phyloP scores from a whole-genome alignment of 2,329 filamentous ascomycete species.

The Ophiocordyceps camponoti-saundersi region DNA sequence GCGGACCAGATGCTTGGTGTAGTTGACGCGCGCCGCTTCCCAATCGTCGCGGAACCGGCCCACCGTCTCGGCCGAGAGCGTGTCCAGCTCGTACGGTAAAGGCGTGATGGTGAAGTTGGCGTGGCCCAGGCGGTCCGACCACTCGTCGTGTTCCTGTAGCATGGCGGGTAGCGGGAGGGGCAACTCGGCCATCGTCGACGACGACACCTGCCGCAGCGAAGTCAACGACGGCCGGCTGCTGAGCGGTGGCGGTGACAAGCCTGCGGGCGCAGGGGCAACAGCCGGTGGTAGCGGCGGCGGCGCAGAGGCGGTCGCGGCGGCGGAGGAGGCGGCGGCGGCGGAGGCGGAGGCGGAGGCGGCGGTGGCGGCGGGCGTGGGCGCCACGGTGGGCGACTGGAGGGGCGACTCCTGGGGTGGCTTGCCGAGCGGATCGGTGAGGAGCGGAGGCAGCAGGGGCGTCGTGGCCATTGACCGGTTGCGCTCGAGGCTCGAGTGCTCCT shows the following conservation, averaged over 20 bases:
- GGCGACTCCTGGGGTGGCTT: slow-evolving; percentile 54
- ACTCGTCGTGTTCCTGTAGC: slow-evolving; percentile 56
- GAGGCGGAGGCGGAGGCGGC: slow-evolving; percentile 21
- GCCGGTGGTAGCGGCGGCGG: no score
- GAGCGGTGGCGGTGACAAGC: slow-evolving; percentile 39
- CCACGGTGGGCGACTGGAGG: slow-evolving; percentile 58
- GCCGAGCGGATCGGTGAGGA: slow-evolving; percentile 44
- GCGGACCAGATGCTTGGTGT: slow-evolving; percentile 73
- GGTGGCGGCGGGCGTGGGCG: slow-evolving; percentile 1
- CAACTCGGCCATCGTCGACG: slow-evolving; percentile 32
- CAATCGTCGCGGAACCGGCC: slow-evolving; percentile 59
- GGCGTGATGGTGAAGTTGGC: slow-evolving; percentile 85
- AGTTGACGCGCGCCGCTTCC: slow-evolving; percentile 70
- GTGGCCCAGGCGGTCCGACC: slow-evolving; percentile 74
- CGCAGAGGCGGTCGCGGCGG: slow-evolving; percentile 27
- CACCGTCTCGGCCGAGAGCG: slow-evolving; percentile 37
- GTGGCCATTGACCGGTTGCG: slow-evolving; percentile 47
- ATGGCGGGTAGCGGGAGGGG: slow-evolving; percentile 45
- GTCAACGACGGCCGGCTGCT: slow-evolving; percentile 63
- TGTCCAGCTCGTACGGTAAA: slow-evolving; percentile 56
- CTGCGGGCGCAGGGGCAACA: neutral
- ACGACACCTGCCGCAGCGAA: slow-evolving; percentile 49
- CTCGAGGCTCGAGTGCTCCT: slow-evolving; percentile 31
- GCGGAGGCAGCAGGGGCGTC: slow-evolving; percentile 71
- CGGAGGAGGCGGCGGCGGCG: slow-evolving; percentile 7